phyloP scores from a whole-genome alignment of 2,329 filamentous ascomycete species.

The Plectosphaerella cucumerina region DNA sequence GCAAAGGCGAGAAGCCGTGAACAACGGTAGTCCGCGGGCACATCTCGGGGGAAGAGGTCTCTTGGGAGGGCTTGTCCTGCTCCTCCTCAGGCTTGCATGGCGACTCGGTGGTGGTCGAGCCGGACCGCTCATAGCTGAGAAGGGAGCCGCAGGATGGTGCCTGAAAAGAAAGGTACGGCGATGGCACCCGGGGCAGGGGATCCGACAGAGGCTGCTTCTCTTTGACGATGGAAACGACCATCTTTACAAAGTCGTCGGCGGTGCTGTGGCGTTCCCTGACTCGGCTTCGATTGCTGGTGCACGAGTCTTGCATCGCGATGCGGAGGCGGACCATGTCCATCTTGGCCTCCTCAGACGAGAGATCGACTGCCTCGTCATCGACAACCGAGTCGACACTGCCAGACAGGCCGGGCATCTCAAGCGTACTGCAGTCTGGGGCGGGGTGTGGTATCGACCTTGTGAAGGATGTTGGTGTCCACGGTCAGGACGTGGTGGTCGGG shows the following conservation, averaged over 20 bases:
- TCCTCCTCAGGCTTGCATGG: conserved; percentile 60
- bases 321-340: conserved; percentile 62
- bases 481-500: conserved; percentile 83
- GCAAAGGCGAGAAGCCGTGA: conserved; percentile 78
- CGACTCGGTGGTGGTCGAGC: conserved; percentile 40
- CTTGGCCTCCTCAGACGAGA: conserved; percentile 47
- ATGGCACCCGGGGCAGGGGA: conserved; percentile 42
- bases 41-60: conserved; percentile 38
- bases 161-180: conserved; percentile 33
- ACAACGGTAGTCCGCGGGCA: conserved; percentile 63
- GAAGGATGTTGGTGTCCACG: conserved; percentile 86
- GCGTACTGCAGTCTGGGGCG: conserved; percentile 29
- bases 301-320: conserved; percentile 68
- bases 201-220: conserved; percentile 66
- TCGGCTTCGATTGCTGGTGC: conserved; percentile 64
- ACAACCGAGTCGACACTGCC: conserved; percentile 74
- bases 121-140: conserved; percentile 32
- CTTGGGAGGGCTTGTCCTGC: conserved; percentile 28
- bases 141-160: conserved; percentile 35
- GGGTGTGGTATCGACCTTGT: conserved; percentile 81
- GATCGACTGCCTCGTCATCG: conserved; percentile 63
- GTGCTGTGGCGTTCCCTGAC: conserved; percentile 84
- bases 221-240: conserved; percentile 90
- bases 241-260: conserved; percentile 85
- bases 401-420: conserved; percentile 67